Evolutionary conservation across 2,329 filamentous ascomycete species (phyloP).

Genomic region (Trichophyton mentagrophytes): DNA sequence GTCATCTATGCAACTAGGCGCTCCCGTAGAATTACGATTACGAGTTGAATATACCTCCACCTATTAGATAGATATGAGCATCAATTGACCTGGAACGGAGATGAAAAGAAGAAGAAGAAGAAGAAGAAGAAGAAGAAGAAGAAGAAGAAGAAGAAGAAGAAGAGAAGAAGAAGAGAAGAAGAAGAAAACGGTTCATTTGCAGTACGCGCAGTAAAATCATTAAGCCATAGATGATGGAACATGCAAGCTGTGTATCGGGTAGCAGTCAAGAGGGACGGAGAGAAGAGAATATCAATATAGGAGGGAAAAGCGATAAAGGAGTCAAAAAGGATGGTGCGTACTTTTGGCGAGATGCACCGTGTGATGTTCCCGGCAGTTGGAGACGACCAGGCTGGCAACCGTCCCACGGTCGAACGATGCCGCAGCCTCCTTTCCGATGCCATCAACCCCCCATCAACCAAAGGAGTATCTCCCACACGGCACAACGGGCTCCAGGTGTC

Average conservation of each 20-base stretch:
- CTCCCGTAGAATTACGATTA: slow-evolving; percentile 1
- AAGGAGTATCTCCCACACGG: not conserved
- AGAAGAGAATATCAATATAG: not conserved
- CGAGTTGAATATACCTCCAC: not conserved
- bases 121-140: not conserved
- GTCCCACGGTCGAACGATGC: not conserved
- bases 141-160: not conserved
- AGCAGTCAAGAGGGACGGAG: no score
- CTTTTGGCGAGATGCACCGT: not conserved
- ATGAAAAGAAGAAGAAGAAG: not conserved
- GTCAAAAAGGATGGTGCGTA: not conserved
- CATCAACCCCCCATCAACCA: not conserved
- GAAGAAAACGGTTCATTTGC: not conserved
- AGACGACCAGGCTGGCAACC: not conserved
- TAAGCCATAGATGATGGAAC: not conserved
- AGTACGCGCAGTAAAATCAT: not conserved
- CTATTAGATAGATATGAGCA: slow-evolving; percentile 1
- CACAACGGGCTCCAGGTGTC: not conserved
- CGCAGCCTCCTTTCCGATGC: not conserved
- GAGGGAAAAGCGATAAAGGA: not conserved
- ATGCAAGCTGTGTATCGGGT: not conserved
- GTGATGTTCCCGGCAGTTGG: not conserved
- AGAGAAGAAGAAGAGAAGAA: not conserved
- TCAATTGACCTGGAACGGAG: not conserved
- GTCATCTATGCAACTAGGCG: slow-evolving; percentile 1